Percentiles rank a stretch among this genome's conserved stretches.
phyloP scores from a whole-genome alignment of 768 basidiomycete species.

The Suillus weaverae region DNA sequence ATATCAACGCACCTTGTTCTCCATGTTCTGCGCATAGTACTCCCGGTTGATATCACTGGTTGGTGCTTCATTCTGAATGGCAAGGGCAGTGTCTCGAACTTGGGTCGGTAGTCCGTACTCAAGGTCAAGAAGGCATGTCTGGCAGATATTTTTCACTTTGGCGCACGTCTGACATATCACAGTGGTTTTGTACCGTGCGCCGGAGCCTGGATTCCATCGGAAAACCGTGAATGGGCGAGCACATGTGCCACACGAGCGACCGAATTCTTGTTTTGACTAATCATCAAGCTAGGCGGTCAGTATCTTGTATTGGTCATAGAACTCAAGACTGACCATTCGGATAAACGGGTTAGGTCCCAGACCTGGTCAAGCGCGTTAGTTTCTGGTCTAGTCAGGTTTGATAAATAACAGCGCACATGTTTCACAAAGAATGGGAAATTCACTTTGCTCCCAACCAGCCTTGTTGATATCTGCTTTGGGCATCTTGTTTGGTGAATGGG shows the following conservation, averaged over 20 bases:
- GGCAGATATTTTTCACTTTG: constrained; percentile 95
- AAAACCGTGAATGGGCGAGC: constrained; percentile 96
- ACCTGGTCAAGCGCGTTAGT: constrained; percentile 1
- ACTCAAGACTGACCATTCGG: constrained; percentile 69
- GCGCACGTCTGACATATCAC: constrained; percentile 97
- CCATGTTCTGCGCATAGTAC: constrained; percentile 92
- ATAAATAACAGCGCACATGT: constrained; percentile 58
- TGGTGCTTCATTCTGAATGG: constrained; percentile 82
- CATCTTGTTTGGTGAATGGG: constrained; percentile 37
- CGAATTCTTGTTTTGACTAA: constrained; percentile 96
- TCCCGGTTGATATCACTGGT: constrained; percentile 97
- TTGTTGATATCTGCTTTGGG: constrained; percentile 94
- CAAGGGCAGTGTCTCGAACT: constrained; percentile 94
- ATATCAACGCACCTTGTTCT: constrained; percentile 58
- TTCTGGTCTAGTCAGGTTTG: background rate
- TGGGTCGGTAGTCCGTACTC: constrained; percentile 97
- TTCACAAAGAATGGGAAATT: constrained; percentile 93
- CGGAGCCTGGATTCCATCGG: constrained; percentile 96
- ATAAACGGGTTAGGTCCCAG: constrained; percentile 73
- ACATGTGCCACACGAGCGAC: constrained; percentile 95
- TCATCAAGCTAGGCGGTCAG: constrained; percentile 1
- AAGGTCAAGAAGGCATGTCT: constrained; percentile 94
- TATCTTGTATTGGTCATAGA: constrained; percentile 4
- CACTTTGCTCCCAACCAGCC: constrained; percentile 91
- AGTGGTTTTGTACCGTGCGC: constrained; percentile 93